phyloP scores from a whole-genome alignment of 2,329 filamentous ascomycete genomes.

The Celoporthe dispersa region DNA sequence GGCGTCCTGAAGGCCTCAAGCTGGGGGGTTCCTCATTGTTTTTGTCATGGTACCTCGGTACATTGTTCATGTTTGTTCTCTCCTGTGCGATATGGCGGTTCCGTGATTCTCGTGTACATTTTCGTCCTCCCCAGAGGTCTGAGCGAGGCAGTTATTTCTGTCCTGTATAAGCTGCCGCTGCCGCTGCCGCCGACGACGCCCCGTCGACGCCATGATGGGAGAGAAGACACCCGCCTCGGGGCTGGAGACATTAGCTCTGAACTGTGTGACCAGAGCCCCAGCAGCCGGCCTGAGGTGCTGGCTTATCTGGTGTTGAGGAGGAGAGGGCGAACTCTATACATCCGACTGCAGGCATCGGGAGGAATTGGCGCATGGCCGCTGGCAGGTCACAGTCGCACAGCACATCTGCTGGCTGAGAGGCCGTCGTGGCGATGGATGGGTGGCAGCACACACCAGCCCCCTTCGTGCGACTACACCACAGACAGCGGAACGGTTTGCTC shows the following conservation, averaged over 20 bases:
- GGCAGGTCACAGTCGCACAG: slow-evolving; percentile 8
- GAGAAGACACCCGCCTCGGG: background rate
- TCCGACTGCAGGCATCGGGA: background rate
- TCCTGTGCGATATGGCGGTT: background rate
- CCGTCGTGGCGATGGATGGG: background rate
- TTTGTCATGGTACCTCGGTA: background rate
- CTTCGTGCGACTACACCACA: background rate
- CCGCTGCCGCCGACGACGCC: background rate
- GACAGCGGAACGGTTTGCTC: background rate
- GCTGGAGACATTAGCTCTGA: background rate
- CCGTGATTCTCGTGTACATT: background rate
- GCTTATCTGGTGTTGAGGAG: background rate
- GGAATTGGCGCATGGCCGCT: background rate
- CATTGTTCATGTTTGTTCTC: background rate
- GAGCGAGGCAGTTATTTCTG: background rate
- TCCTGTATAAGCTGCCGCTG: background rate
- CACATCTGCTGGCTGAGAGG: slow-evolving; percentile 12
- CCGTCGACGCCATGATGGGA: background rate
- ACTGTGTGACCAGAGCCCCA: background rate
- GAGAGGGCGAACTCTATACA: background rate
- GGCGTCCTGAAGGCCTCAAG: background rate
- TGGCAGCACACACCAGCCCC: background rate
- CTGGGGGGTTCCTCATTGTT: background rate
- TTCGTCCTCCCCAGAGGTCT: background rate
- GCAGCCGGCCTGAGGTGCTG: background rate